Evolutionary conservation across 169 alveolate species (phyloP), one percentile per base, ranked within the genome.

Genomic region (Sarcocystis neurona): DNA sequence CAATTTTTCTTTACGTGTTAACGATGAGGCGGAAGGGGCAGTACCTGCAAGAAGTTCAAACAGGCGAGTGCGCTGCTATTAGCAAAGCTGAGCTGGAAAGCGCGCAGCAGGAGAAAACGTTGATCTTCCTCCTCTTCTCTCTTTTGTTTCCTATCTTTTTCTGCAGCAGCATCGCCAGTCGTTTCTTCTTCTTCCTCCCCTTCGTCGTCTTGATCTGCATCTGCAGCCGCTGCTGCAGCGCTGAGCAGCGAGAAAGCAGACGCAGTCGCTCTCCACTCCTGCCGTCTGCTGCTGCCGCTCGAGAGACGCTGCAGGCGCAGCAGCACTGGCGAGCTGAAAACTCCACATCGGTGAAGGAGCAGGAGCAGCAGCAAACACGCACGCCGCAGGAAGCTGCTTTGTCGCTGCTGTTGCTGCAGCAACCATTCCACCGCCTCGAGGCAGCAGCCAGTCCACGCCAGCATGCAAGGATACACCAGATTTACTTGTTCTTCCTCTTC

Each of bases 301-400:
- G 66, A 53, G 1, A 32, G 3, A n/a, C 56, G 56, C 20, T 72
- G 58, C 37, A 72, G 82, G 6, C 41, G 50, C n/a, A 39, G 34
- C 58, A 72, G 32, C 82, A 4, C 56, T 2, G 47, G 82, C 12
- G 6, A 6, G 56, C 53, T 47, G 41, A 12, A 8, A 32, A 27
- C 82, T 4, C 82, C 82, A 37, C 82, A 72, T 4, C n/a, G 34
- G 23, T 56, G 47, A 10, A 72, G 82, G 53, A 72, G 53, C 39
- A 72, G 82, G 18, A 72, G 56, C 10, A 72, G 82, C 10, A 72
- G 82, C 34, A 72, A 53, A 34, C 43, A 6, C 6, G 82, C 15
- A 1, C 82, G 82, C 4, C 46, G 39, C 56, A 72, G 27, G 3
- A 72, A 32, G 56, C 39, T 8, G 6, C 39, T 0, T 39, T 37